phyloP scores from a whole-genome alignment of 176 grass and related monocot species.

The Saccharum officinarum region DNA sequence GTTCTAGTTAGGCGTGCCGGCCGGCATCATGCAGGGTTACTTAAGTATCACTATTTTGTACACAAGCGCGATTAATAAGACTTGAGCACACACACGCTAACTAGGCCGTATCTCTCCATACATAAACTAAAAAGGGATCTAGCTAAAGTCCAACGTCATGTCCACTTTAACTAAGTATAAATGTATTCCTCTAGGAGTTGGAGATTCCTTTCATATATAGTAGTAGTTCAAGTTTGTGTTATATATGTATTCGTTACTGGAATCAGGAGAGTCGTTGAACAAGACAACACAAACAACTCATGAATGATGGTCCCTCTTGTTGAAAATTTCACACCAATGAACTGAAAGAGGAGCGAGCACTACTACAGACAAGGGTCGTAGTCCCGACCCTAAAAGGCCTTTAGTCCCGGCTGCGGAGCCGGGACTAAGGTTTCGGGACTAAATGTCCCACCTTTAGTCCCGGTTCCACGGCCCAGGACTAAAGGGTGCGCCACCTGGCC shows the following conservation, averaged over 20 bases:
- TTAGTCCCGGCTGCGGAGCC: too few relatives aligned
- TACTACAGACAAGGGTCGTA: too few relatives aligned
- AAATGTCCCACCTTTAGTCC: too few relatives aligned
- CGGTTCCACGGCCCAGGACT: too few relatives aligned
- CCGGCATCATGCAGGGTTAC: background rate
- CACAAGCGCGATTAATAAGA: background rate
- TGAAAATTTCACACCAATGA: background rate
- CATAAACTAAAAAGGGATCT: background rate
- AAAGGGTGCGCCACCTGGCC: too few relatives aligned
- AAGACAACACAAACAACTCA: background rate
- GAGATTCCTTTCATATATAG: slow-evolving; percentile 24
- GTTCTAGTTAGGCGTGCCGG: background rate
- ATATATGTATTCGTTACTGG: background rate
- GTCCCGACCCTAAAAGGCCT: too few relatives aligned
- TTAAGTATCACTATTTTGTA: background rate
- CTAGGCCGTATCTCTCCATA: background rate
- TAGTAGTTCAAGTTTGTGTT: background rate
- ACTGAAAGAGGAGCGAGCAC: background rate
- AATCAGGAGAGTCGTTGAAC: slow-evolving; percentile 17
- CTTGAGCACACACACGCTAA: background rate
- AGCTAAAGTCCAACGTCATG: background rate
- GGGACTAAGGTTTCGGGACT: too few relatives aligned
- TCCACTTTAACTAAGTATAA: background rate
- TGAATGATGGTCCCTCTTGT: background rate
- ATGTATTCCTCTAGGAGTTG: background rate